phyloP scores from a whole-genome alignment of 371 early-diverging fungal species.

The Gilbertella persicaria region DNA sequence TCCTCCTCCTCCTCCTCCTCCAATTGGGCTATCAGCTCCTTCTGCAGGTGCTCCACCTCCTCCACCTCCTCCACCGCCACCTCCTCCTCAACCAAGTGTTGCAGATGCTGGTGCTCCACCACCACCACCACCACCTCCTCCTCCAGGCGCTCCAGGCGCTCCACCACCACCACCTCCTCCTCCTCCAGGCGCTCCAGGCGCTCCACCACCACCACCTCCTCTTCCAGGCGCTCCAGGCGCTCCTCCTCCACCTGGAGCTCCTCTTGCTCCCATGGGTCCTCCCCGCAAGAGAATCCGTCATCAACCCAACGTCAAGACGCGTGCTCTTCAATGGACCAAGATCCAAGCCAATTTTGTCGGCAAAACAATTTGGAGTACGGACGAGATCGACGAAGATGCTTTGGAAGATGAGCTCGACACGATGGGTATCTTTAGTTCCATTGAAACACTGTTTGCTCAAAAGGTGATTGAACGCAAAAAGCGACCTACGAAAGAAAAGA shows the following conservation, averaged over 20 bases:
- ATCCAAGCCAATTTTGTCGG: conserved; percentile 61
- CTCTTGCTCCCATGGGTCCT: conserved; percentile 29
- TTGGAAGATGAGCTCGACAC: conserved; percentile 52
- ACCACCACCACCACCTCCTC: conserved; percentile 19
- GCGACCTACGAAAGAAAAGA: conserved; percentile 27
- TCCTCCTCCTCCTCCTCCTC: conserved; percentile 10
- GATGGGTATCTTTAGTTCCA: conserved; percentile 66
- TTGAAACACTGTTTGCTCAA: conserved; percentile 79
- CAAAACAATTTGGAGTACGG: conserved; percentile 60
- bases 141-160: conserved; percentile 10
- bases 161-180: conserved; percentile 47
- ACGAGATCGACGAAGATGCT: conserved; percentile 53
- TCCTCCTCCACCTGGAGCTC: conserved; percentile 40
- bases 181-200: conserved; percentile 24
- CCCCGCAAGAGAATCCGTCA: conserved; percentile 62
- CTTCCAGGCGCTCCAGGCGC: conserved; percentile 35
- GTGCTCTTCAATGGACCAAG: conserved; percentile 89
- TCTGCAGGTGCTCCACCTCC: conserved; percentile 27
- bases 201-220: conserved; percentile 42
- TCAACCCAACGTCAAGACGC: conserved; percentile 74
- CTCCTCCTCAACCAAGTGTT: conserved; percentile 15
- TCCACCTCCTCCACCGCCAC: conserved; percentile 25
- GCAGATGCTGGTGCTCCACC: background rate
- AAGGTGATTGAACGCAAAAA: conserved; percentile 56
- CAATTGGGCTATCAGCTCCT: background rate